A percentile compares a stretch with the other conserved stretches of the same genome.
These are phyloP conservation scores for Penicillium maclennaniae DNA, from an alignment of 495 filamentous ascomycete genomes.

Conservation along the genomic window DNA sequence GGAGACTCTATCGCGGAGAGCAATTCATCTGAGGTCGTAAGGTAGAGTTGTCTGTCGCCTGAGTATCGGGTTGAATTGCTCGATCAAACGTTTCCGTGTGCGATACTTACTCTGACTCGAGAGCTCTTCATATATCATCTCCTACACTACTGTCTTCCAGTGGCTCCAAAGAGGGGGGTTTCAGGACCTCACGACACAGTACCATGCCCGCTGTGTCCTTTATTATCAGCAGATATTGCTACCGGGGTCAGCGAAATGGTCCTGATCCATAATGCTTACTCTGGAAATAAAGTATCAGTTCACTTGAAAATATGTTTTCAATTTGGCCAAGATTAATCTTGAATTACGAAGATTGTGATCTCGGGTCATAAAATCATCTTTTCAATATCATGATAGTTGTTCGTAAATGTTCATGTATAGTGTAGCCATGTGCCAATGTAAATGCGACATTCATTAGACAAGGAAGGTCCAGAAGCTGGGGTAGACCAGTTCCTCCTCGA, in stretches of 20 bases:
- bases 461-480: conserved; percentile 98
- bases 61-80: not conserved
- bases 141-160: not conserved
- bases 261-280: conserved; percentile 3
- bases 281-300: conserved; percentile 2
- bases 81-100: not conserved
- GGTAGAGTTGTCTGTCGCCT: not conserved
- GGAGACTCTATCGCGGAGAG: not conserved
- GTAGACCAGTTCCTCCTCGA: conserved; percentile 97
- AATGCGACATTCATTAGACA: conserved; percentile 35
- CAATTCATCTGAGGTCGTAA: not conserved
- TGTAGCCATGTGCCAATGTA: not conserved
- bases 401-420: conserved; percentile 19
- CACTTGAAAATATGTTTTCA: not conserved
- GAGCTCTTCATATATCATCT: not conserved
- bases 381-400: conserved; percentile 11
- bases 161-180: not conserved
- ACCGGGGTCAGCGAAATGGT: not conserved
- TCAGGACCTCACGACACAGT: not conserved
- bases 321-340: not conserved
- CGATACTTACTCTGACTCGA: conserved; percentile 1
- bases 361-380: conserved; percentile 12
- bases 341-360: conserved; percentile 12
- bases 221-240: not conserved
- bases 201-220: not conserved